phyloP scores from a whole-genome alignment of 2,329 filamentous ascomycete species.

The Fusarium xyrophilum region DNA sequence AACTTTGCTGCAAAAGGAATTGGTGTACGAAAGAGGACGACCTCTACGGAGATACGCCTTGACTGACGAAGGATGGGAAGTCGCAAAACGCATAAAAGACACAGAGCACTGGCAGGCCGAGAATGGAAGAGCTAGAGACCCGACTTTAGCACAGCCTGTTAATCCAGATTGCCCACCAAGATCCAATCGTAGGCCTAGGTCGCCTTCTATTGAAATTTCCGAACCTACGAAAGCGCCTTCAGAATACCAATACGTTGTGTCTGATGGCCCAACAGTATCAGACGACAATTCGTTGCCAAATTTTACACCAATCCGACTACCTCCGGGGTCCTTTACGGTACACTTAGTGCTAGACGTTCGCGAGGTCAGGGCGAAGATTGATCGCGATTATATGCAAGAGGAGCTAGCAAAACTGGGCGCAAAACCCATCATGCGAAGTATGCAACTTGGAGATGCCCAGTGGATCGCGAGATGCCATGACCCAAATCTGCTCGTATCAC shows the following conservation, averaged over 20 bases:
- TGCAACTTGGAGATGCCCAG: constrained; percentile 77
- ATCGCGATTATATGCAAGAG: constrained; percentile 78
- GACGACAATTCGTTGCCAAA: constrained; percentile 49
- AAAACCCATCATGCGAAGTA: constrained; percentile 68
- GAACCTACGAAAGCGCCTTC: constrained; percentile 22
- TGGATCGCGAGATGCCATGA: constrained; percentile 80
- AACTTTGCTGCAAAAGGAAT: constrained; percentile 73
- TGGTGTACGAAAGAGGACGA: constrained; percentile 74
- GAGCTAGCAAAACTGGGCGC: constrained; percentile 72
- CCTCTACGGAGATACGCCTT: constrained; percentile 72
- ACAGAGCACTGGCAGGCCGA: constrained; percentile 50
- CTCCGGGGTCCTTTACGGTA: constrained; percentile 72
- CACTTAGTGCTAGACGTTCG: constrained; percentile 77
- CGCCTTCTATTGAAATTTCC: constrained; percentile 29
- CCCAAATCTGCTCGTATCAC: constrained; percentile 58
- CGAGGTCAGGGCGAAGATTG: constrained; percentile 74
- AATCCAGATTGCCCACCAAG: constrained; percentile 4
- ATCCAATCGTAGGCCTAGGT: constrained; percentile 5
- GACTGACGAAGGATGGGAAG: constrained; percentile 80
- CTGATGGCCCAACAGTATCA: constrained; percentile 46
- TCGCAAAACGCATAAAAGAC: constrained; percentile 69
- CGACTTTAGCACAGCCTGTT: constrained; percentile 1
- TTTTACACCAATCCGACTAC: constrained; percentile 67
- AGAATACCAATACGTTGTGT: constrained; percentile 50
- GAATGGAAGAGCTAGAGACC: constrained; percentile 21